Conservation (phyloP, 768 basidiomycete genomes). For the Collybiopsis confluens region DNA sequence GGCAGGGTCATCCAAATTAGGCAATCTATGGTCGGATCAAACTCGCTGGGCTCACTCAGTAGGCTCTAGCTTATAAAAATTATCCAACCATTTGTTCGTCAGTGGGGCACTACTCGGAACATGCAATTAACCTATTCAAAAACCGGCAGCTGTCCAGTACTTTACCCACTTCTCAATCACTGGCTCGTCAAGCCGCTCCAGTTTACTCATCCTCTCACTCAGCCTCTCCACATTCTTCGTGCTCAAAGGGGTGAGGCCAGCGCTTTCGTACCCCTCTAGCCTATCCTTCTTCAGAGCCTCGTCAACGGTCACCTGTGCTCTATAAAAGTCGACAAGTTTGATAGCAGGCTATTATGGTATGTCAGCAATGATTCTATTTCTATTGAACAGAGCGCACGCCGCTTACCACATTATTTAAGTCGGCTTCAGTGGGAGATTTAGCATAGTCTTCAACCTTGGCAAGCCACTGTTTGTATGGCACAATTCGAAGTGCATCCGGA, state of each 20-base stretch:
- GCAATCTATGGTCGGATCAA: too few relatives aligned
- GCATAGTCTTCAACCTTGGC: not conserved
- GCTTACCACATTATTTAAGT: not conserved
- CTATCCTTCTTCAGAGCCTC: not conserved
- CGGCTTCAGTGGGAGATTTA: not conserved
- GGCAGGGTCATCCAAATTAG: conserved; percentile 1
- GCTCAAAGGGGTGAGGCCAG: not conserved
- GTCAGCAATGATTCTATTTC: not conserved
- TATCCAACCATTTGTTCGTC: too few relatives aligned
- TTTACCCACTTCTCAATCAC: not conserved
- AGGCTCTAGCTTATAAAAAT: too few relatives aligned
- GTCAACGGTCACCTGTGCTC: not conserved
- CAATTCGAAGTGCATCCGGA: not conserved
- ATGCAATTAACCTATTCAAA: too few relatives aligned
- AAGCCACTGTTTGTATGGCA: not conserved
- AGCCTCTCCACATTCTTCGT: not conserved
- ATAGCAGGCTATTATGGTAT: not conserved
- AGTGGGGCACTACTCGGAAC: too few relatives aligned
- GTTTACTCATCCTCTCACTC: not conserved
- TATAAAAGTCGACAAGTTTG: not conserved
- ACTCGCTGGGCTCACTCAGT: too few relatives aligned
- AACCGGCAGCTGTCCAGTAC: not conserved
- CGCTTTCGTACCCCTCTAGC: not conserved
- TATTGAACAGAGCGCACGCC: not conserved
- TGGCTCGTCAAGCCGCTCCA: not conserved